Conservation (phyloP, 2,329 filamentous ascomycete genomes). For the Epichloe gansuensis region DNA sequence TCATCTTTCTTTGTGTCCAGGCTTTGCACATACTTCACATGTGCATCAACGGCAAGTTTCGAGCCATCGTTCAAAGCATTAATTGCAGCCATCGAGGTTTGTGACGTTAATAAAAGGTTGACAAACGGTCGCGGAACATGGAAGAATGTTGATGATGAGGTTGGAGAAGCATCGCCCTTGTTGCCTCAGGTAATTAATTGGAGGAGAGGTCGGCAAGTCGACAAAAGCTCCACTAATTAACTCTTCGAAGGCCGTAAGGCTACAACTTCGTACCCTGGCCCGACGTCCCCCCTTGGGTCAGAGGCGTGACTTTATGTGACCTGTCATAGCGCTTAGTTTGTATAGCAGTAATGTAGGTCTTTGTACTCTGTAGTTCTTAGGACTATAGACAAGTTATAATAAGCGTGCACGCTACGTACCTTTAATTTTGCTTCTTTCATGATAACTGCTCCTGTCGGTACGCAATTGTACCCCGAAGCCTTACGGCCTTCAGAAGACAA, state of each 20-base stretch:
- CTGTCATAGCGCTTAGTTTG: too few species aligned
- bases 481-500: not conserved
- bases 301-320: too few species aligned
- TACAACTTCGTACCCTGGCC: too few species aligned
- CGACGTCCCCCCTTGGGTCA: too few species aligned
- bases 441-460: too few species aligned
- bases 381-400: too few species aligned
- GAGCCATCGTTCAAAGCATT: conserved; percentile 22
- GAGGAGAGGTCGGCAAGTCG: not conserved
- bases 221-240: not conserved
- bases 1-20: conserved; percentile 87
- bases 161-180: not conserved
- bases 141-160: not conserved
- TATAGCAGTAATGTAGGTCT: too few species aligned
- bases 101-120: not conserved
- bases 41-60: conserved; percentile 41
- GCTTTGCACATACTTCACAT: conserved; percentile 87
- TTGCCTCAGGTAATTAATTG: not conserved
- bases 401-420: too few species aligned
- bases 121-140: not conserved
- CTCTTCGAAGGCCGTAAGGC: too few species aligned
- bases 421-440: too few species aligned
- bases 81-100: conserved; percentile 17
- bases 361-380: too few species aligned
- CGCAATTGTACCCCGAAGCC: too few species aligned